phyloP scores from a whole-genome alignment of 169 alveolate species.

The Eimeria praecox region DNA sequence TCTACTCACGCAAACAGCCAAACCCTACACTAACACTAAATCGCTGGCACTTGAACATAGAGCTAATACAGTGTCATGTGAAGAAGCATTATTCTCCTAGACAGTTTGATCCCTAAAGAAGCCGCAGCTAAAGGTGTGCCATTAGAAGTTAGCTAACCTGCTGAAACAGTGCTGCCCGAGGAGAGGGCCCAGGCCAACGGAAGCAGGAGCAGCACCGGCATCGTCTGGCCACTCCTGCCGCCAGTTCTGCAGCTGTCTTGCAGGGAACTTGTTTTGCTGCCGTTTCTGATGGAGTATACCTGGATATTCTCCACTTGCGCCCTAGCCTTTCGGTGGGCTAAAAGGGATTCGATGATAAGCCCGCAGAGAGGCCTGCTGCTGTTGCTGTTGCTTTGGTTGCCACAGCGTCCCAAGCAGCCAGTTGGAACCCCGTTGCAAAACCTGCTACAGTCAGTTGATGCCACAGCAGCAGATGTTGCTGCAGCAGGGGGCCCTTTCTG shows the following conservation, averaged over 20 bases:
- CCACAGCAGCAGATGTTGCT: not conserved
- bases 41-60: not conserved
- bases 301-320: not conserved
- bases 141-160: not conserved
- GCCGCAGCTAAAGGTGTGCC: not conserved
- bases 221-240: constrained; percentile 20
- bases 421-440: not conserved
- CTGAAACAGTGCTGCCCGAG: not conserved
- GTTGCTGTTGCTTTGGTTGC: not conserved
- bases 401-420: not conserved
- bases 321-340: not conserved
- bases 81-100: not conserved
- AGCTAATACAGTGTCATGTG: not conserved
- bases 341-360: not conserved
- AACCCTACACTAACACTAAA: not conserved
- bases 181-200: constrained; percentile 29
- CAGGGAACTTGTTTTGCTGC: not conserved
- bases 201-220: constrained; percentile 46
- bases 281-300: not conserved
- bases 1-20: constrained; percentile 11
- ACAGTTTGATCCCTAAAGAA: not conserved
- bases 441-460: constrained; percentile 4
- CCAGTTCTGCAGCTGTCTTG: constrained; percentile 26
- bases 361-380: not conserved
- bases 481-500: not conserved